phyloP scores from a whole-genome alignment of 2,329 filamentous ascomycete species.

The Paecilomyces variotii region DNA sequence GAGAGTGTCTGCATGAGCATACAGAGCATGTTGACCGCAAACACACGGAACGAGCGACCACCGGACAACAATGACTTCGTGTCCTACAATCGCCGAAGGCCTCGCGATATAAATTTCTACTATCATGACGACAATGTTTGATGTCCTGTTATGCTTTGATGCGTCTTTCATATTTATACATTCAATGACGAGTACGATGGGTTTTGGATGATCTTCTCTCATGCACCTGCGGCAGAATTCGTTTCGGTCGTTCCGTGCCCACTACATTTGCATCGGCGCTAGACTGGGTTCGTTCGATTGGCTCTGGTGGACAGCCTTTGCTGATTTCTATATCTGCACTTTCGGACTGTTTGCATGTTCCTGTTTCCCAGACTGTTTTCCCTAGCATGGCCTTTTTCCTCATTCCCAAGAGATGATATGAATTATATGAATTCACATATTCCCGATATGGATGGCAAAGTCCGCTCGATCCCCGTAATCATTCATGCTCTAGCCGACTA shows the following conservation, averaged over 20 bases:
- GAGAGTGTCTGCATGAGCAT: conserved; percentile 96
- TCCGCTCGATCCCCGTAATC: not conserved
- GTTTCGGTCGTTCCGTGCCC: not conserved
- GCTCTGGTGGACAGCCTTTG: not conserved
- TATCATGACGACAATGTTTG: conserved; percentile 84
- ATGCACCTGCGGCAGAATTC: not conserved
- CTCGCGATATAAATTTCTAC: conserved; percentile 83
- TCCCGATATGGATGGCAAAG: not conserved
- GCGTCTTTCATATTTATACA: not conserved
- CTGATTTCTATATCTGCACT: not conserved
- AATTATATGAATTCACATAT: not conserved
- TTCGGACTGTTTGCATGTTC: not conserved
- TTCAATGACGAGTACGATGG: not conserved
- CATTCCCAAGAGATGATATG: not conserved
- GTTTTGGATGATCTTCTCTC: not conserved
- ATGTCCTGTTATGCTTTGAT: conserved; percentile 2
- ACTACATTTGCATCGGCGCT: not conserved
- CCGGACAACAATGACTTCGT: conserved; percentile 89
- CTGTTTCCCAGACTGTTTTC: not conserved
- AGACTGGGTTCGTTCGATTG: not conserved
- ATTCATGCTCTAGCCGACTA: not conserved
- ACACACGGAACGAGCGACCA: conserved; percentile 82
- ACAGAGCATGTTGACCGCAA: conserved; percentile 96
- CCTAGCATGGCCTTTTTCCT: not conserved
- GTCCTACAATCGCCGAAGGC: conserved; percentile 65